Evolutionary conservation across 148 eudicot species (phyloP).

Genomic region (Agrostemma githago): DNA sequence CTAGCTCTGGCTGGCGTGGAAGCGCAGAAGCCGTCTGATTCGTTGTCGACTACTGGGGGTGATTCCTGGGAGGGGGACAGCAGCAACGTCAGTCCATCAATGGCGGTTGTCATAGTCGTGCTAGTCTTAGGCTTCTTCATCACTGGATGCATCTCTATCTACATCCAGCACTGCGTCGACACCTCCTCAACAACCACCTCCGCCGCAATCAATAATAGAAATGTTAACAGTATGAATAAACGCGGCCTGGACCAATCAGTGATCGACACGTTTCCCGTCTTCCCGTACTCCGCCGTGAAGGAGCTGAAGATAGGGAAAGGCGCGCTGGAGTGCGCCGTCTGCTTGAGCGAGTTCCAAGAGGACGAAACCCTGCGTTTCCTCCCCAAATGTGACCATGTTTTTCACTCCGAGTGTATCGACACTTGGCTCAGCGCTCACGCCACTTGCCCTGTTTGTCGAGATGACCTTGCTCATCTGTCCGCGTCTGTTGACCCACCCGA

Average conservation of each 20-base stretch:
- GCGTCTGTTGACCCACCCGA: background rate
- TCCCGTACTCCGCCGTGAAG: constrained; percentile 32
- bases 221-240: background rate
- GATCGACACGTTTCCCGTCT: constrained; percentile 33
- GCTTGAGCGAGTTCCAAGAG: constrained; percentile 36
- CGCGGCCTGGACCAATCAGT: constrained; percentile 28
- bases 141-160: constrained; percentile 31
- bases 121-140: constrained; percentile 31
- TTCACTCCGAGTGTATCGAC: constrained; percentile 46
- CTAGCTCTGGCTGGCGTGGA: background rate
- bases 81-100: constrained; percentile 21
- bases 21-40: constrained; percentile 16
- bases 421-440: constrained; percentile 38
- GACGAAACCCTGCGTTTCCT: constrained; percentile 34
- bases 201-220: background rate
- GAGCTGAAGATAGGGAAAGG: constrained; percentile 36
- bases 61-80: background rate
- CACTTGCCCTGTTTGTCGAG: constrained; percentile 43
- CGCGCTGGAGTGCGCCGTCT: constrained; percentile 46
- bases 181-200: background rate
- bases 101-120: constrained; percentile 23
- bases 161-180: constrained; percentile 32
- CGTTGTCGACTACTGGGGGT: background rate
- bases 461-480: constrained; percentile 7
- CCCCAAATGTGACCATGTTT: constrained; percentile 49